Conservation (phyloP, 1,284 basidiomycete genomes). For the Trichosporon asahii region DNA sequence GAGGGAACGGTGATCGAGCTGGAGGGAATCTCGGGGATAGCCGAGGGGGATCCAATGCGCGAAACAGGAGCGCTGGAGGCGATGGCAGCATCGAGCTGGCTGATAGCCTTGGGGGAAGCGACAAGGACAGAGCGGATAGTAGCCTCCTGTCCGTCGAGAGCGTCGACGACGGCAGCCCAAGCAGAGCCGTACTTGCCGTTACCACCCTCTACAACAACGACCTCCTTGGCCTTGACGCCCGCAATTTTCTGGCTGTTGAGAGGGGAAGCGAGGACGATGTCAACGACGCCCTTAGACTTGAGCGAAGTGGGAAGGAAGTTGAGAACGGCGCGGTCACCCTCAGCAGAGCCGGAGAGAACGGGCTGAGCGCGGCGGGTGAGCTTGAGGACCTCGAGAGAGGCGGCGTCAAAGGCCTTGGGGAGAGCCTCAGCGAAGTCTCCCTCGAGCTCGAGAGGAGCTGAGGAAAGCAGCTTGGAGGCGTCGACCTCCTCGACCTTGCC, state of each 20-base stretch:
- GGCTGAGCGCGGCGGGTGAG: constrained; percentile 62
- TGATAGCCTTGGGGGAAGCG: constrained; percentile 39
- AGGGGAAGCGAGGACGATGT: constrained; percentile 66
- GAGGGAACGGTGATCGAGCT: constrained; percentile 60
- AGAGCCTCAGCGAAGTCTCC: constrained; percentile 39
- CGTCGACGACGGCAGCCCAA: constrained; percentile 46
- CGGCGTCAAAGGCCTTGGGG: constrained; percentile 62
- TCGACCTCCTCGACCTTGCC: constrained; percentile 57
- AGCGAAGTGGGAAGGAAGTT: constrained; percentile 62
- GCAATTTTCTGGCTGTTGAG: constrained; percentile 65
- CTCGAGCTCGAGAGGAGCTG: constrained; percentile 22
- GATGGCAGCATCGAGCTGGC: constrained; percentile 46
- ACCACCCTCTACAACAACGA: constrained; percentile 81
- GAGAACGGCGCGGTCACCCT: constrained; percentile 67
- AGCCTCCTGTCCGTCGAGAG: constrained; percentile 39
- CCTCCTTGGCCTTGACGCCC: constrained; percentile 62
- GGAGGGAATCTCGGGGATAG: constrained; percentile 55
- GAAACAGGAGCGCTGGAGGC: constrained; percentile 36
- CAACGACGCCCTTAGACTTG: constrained; percentile 55
- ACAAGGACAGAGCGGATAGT: constrained; percentile 48
- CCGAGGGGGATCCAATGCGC: constrained; percentile 33
- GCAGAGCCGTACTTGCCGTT: constrained; percentile 79
- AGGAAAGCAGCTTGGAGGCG: constrained; percentile 53
- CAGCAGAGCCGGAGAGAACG: constrained; percentile 52
- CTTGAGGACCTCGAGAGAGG: constrained; percentile 62